These are phyloP conservation scores for Tinospora cordifolia DNA, from an alignment of 164 flowering plant genomes.

Conservation along the genomic window DNA sequence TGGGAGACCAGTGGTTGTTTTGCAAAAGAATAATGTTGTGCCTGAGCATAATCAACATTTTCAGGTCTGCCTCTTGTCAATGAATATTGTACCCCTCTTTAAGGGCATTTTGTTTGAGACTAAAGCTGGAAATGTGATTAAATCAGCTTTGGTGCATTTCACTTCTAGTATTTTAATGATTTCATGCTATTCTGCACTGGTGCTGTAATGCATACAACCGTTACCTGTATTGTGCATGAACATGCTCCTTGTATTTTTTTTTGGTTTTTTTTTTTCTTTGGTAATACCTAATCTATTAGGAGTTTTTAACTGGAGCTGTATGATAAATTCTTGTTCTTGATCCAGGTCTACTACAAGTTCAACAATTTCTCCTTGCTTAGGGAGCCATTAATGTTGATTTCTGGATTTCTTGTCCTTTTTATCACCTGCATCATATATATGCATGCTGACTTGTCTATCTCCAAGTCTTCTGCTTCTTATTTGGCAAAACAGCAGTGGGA, in stretches of 20 bases:
- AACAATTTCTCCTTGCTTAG: conserved; percentile 57
- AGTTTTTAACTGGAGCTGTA: not conserved
- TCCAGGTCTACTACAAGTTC: conserved; percentile 94
- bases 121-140: not conserved
- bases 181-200: not conserved
- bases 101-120: not conserved
- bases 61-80: conserved; percentile 42
- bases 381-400: conserved; percentile 88
- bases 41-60: conserved; percentile 82
- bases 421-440: conserved; percentile 59
- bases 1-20: conserved; percentile 86
- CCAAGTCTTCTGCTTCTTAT: conserved; percentile 85
- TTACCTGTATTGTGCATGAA: not conserved
- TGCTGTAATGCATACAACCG: not conserved
- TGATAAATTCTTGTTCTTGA: not conserved
- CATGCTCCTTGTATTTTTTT: not conserved
- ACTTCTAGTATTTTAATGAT: not conserved
- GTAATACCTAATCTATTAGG: no score
- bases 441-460: conserved; percentile 82
- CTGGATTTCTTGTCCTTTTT: conserved; percentile 70
- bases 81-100: not conserved
- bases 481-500: conserved; percentile 87
- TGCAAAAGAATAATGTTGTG: conserved; percentile 68
- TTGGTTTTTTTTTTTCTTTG: no score
- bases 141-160: not conserved